phyloP scores from a whole-genome alignment of 257 asterid genomes.

The Gentiana straminea region DNA sequence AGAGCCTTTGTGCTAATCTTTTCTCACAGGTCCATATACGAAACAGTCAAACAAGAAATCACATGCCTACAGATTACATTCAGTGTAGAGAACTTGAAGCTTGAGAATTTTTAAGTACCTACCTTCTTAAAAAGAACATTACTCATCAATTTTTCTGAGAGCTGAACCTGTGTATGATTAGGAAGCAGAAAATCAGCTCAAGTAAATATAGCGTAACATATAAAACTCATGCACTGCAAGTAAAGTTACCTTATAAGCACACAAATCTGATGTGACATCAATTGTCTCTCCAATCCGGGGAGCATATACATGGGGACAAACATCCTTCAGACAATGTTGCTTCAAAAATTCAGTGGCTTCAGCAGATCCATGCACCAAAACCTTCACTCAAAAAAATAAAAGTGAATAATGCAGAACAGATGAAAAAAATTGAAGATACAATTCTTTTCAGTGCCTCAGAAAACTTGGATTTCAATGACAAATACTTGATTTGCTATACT shows the following conservation, averaged over 20 bases:
- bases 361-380: constrained; percentile 97
- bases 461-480: too few species aligned
- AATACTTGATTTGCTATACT: too few species aligned
- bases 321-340: constrained; percentile 76
- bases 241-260: constrained; percentile 77
- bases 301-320: constrained; percentile 85
- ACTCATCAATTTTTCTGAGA: constrained; percentile 88
- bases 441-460: neutral
- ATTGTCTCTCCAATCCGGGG: constrained; percentile 90
- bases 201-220: constrained; percentile 11
- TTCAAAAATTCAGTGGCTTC: constrained; percentile 98
- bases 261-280: constrained; percentile 97
- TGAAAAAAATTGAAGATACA: neutral
- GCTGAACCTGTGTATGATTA: constrained; percentile 62
- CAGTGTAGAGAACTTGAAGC: too few species aligned
- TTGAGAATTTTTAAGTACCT: constrained; percentile 7
- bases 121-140: constrained; percentile 90
- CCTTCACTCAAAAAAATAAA: constrained; percentile 35
- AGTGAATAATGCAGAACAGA: constrained; percentile 1
- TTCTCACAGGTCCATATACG: neutral
- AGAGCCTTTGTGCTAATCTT: too few species aligned
- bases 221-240: constrained; percentile 2
- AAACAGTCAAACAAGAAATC: neutral
- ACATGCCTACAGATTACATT: neutral
- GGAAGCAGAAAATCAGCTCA: constrained; percentile 11